These are phyloP conservation scores for Zygosaccharomyces kombuchaensis DNA, from an alignment of 805 yeast genomes.

Conservation along the genomic window DNA sequence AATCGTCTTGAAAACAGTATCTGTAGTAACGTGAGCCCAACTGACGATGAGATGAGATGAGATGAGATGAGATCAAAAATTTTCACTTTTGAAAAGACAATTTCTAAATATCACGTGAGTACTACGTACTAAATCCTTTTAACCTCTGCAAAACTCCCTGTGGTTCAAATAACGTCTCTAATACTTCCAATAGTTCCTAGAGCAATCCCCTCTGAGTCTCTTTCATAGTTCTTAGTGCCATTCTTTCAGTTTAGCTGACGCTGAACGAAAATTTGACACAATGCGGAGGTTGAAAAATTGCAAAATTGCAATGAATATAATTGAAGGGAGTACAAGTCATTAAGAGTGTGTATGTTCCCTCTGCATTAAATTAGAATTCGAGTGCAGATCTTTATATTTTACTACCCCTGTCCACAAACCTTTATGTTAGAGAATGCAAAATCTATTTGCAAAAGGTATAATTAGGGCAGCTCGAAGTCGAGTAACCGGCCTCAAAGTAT, in stretches of 20 bases:
- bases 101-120: constrained; percentile 3
- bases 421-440: neutral
- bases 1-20: neutral
- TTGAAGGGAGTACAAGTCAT: neutral
- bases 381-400: neutral
- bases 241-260: neutral
- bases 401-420: neutral
- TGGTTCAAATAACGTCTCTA: neutral
- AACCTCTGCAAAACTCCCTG: neutral
- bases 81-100: constrained; percentile 1
- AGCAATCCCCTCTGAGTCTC: neutral
- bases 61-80: constrained; percentile 36
- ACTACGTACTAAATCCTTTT: neutral
- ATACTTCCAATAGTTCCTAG: neutral
- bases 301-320: neutral
- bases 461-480: neutral
- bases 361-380: neutral
- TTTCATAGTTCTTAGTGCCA: neutral
- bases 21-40: neutral
- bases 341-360: neutral
- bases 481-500: neutral
- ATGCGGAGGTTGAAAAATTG: neutral
- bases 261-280: constrained; percentile 2
- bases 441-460: neutral
- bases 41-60: constrained; percentile 23